Conservation (phyloP, 2,329 filamentous ascomycete species). For the Diplodia corticola region DNA sequence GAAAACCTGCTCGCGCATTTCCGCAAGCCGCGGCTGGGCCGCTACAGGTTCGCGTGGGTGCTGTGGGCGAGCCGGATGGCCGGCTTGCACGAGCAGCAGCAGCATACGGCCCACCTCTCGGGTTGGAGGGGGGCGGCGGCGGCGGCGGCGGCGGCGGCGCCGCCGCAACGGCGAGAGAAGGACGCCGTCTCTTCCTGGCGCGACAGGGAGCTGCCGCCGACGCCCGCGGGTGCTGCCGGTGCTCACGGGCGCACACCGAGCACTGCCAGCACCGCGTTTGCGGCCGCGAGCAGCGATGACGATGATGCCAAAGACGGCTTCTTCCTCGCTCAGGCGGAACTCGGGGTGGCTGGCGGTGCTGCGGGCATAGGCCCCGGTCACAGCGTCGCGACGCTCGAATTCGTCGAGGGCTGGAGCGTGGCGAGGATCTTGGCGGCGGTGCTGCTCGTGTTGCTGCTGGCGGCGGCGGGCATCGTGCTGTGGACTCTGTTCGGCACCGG, state of each 20-base stretch:
- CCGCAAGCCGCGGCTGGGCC: slow-evolving; percentile 31
- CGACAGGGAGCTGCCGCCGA: slow-evolving; percentile 1
- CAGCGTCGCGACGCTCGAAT: slow-evolving; percentile 35
- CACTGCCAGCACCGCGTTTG: background rate
- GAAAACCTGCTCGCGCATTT: slow-evolving; percentile 38
- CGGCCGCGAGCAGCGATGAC: background rate
- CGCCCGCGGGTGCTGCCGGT: background rate
- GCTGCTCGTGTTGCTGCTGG: slow-evolving; percentile 31
- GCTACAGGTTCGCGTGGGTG: slow-evolving; percentile 38
- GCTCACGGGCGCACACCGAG: background rate
- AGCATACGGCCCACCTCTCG: background rate
- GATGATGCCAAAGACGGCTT: background rate
- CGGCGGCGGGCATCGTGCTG: slow-evolving; percentile 34
- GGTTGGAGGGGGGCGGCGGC: background rate
- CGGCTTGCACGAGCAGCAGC: slow-evolving; percentile 20
- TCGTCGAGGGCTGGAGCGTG: slow-evolving; percentile 38
- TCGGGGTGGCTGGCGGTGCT: slow-evolving; percentile 5
- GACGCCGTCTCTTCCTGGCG: background rate
- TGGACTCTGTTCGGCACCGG: slow-evolving; percentile 41
- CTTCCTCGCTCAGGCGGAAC: background rate
- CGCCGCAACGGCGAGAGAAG: background rate
- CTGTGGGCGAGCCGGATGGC: slow-evolving; percentile 41
- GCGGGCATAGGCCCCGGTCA: background rate
- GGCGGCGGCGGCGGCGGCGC: no score
- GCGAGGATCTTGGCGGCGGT: slow-evolving; percentile 33